Base-by-base conservation (phyloP, 352 stramenopile genomes). In the Globisporangium echinulatum region DNA sequence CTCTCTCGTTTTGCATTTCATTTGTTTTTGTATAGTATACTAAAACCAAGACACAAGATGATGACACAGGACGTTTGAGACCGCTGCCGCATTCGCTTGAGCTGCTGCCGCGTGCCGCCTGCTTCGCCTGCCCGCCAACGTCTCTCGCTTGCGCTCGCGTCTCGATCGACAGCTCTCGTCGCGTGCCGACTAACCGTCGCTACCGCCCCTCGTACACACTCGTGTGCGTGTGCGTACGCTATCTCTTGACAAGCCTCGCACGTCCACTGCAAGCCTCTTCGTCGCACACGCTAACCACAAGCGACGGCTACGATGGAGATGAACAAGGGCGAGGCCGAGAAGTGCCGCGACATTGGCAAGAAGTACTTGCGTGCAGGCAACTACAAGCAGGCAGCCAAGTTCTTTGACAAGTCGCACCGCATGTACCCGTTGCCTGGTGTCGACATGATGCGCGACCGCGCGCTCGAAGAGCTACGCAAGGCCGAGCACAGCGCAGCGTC, bases 321-420 rank as follows among this genome's bases (percentile, higher is more conserved):
- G 86, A 97, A 97, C 68, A 89, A 87, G 61, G 86, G 86, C 62
- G 90, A 97, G 63, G 90, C 90, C 61, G 88, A 97, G 75, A 95
- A 96, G 66, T 96, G 88, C 75, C 82, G 88, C 60, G 88, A 97
- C 36, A 85, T 97, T 48, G 90, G 72, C 61, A 96, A 96, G 70
- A 89, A 85, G 63, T 82, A 91, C 54, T 51, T 97, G 58, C 83
- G 83, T 66, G 66, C 87, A n/a, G 81, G 87, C 48, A 90, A 92
- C 61, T 95, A 77, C 69, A 71, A 74, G 56, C 88, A 96, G 62
- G 88, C 90, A n/a, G 72, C 93, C 55, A 96, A 96, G 73, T 97
- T 95, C 67, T 96, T 97, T 56, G 85, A 97, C 43, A 97, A 97
- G 69, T 96, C 87, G 17, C 74, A 94, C 49, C 87, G 84, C 50